Evolutionary conservation across 768 basidiomycete genomes (phyloP), one percentile per base, ranked within the genome.

Genomic region (Serendipita sp.): DNA sequence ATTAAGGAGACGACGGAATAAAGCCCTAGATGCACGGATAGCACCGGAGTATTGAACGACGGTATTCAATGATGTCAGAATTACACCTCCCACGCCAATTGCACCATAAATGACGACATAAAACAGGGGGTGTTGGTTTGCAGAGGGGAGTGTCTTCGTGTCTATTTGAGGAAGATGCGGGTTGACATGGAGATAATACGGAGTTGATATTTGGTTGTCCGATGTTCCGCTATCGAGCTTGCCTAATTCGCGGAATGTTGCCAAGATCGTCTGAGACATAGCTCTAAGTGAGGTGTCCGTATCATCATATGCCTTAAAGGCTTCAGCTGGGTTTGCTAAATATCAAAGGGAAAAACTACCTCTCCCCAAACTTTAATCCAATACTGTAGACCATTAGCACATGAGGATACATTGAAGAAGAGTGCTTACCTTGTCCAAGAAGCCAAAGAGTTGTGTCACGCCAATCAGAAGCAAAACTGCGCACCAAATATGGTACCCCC

Each of bases 31-130:
- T 5, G 73, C 80, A 62, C 77, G 72, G 65, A 80, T 69, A 2
- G 82, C 81, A 37, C 84, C 87, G 0, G 81, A 82, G 44, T 53
- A 66, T 62, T 66, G 64, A 13, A 62, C 36, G 11, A 58, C 29
- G 5, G 23, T 37, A 15, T 46, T 8, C 16, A 60, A 13, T 31
- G 63, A 27, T 16, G 64, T 48, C 6, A 68, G 27, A 44, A 66
- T 10, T 6, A 64, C 67, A 6, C 58, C 40, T 1, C 46, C 43
- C 33, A 68, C 16, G 3, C 67, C 67, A 15, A 68, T 66, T 18
- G 44, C 60, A 36, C 45, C 63, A 37, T 68, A 68, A 23, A 68
- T 64, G 34, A 36, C 62, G 15, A 68, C 68, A 37, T 68, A 68
- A 50, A 66, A 68, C 1, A 68, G 50, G 8, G 68, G 68, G 33